Base-by-base conservation (phyloP, 2,329 filamentous ascomycete genomes). In the Fusarium zealandicum region DNA sequence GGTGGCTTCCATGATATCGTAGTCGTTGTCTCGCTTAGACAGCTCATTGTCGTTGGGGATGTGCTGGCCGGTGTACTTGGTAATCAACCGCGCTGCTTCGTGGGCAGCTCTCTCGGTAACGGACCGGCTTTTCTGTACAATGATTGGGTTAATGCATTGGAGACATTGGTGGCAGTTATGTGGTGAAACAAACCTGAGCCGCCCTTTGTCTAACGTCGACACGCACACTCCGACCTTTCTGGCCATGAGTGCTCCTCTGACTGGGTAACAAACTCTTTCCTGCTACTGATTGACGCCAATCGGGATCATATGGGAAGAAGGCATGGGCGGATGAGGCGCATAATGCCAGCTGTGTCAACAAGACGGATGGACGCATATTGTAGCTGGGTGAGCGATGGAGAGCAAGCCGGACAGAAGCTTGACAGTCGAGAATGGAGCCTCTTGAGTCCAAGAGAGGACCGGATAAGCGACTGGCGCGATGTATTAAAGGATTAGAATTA, bases 331-430 rank as follows among this genome's bases (percentile, higher is more conserved):
- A 69, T 32, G 76, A 72, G 48, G 75, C 72, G 72, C 77, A 82
- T 67, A 83, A 66, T 62, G 78, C 75, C 67, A 84, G 68, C 65
- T 78, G 78, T 54, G 79, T 64, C 36, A 82, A 61, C 54, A 76
- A 44, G 36, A 69, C 57, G 47, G 67, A 60, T 42, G 73, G 65
- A 59, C 73, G 74, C 80, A 82, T 82, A 56, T 61, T 72, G 71
- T 31, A 58, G 43, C 38, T 46, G 12, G 32, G 39, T 46, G 38
- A 31, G 47, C 51, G 51, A 35, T 46, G 33, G 49, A 57, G 39
- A 46, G 33, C 14, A 42, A 51, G 17, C 25, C 35, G 35, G 51
- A 35, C 37, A 31, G 42, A 12, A 35, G 20, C 30, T 30, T 27
- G 28, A 41, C 33, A 36, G 50, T 50, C 33, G 25, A 22, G 55